Evolutionary conservation across 2,329 filamentous ascomycete species (phyloP), one percentile per base, ranked within the genome.

Genomic region (Aspergillus viridinutans): DNA sequence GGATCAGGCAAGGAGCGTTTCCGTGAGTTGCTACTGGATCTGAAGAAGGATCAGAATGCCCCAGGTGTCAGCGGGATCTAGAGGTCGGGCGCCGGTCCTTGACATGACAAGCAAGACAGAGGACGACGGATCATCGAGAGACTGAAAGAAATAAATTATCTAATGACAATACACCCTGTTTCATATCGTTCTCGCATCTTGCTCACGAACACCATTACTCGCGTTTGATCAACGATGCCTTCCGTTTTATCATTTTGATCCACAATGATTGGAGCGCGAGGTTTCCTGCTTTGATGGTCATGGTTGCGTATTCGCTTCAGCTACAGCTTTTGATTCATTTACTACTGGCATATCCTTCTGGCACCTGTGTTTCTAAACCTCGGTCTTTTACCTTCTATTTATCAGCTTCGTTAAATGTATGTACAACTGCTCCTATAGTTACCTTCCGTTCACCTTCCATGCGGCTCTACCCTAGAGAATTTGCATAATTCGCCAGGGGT

Each of bases 1-100:
- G 93, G 92, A 49, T 95, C 90, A 59, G 92, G 93, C 68, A 99
- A 99, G 83, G 91, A 95, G 75, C 90, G 92, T 63, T 97, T 99
- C 83, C 87, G 94, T 64, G 93, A 97, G 78, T 71, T 97, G 71
- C 79, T 99, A 68, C 77, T 92, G 67, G 92, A 86, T 74, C 78
- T 99, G 76, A 88, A 88, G 78, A 97, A 97, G 80, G 94, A 99
- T 67, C 89, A 96, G 78, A 95, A 95, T 63, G 85, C 85, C n/a
- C 85, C 84, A 5, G 84, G 84, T 48, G 81, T 82, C 26, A 81
- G 66, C 71, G 69, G 84, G 72, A 60, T 79, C 64, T 76, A 72
- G 61, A 51, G 23, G 3, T 14, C 7, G 21, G 4, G 26, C 43
- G 20, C 20, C 14, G 4, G 43, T 26, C 43, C 21, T 43, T 21